Evolutionary conservation across 768 basidiomycete species (phyloP).

Genomic region (Tulasnella sp.): DNA sequence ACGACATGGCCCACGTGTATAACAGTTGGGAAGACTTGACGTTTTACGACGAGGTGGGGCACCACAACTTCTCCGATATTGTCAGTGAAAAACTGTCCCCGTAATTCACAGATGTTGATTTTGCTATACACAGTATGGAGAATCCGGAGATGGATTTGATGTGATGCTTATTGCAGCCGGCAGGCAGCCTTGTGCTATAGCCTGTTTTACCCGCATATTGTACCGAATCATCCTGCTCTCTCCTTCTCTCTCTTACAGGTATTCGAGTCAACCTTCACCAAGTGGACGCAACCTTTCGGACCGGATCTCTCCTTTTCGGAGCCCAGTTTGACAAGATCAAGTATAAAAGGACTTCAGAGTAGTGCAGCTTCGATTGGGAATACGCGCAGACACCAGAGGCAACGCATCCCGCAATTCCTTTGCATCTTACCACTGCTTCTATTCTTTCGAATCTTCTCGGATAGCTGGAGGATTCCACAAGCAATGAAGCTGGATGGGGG

Average conservation of each 20-base stretch:
- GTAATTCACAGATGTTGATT: too few species aligned
- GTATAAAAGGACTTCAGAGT: slow-evolving; percentile 44
- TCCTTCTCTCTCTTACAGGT: slow-evolving; percentile 26
- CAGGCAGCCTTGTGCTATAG: too few species aligned
- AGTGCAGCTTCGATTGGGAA: slow-evolving; percentile 42
- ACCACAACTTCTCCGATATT: not conserved
- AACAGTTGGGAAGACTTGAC: slow-evolving; percentile 11
- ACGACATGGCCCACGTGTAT: not conserved
- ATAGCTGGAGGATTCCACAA: too few species aligned
- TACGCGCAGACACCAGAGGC: slow-evolving; percentile 52
- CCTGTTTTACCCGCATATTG: too few species aligned
- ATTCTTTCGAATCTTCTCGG: too few species aligned
- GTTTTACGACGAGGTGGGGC: slow-evolving; percentile 8
- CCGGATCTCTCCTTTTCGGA: slow-evolving; percentile 43
- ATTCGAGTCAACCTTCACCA: slow-evolving; percentile 33
- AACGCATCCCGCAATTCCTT: slow-evolving; percentile 37
- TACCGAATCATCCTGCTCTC: too few species aligned
- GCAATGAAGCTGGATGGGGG: slow-evolving; percentile 15
- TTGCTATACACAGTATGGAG: too few species aligned
- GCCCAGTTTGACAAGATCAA: slow-evolving; percentile 33
- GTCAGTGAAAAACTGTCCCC: not conserved
- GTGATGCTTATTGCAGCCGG: not conserved
- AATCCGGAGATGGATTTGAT: not conserved
- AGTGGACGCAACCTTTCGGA: slow-evolving; percentile 44
- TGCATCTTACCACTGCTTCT: slow-evolving; percentile 42